Percentiles rank a stretch among this genome's conserved stretches.
Evolutionary conservation across 169 alveolate genomes (phyloP).

Genomic region (Babesia caballi): DNA sequence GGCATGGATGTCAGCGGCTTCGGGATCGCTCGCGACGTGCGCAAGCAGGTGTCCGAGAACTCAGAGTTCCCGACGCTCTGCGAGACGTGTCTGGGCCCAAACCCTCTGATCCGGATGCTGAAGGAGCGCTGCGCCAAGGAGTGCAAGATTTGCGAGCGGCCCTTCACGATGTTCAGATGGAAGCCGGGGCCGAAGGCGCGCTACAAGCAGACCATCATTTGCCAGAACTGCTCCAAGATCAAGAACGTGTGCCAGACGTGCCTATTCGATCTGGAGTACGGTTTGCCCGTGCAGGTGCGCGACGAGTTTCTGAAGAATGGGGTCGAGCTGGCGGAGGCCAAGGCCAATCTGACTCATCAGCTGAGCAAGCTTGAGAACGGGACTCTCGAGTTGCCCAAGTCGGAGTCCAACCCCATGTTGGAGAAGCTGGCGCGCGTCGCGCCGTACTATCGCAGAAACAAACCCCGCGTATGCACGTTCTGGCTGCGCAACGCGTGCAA

Average conservation of each 20-base stretch:
- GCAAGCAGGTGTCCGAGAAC: slow-evolving; percentile 80
- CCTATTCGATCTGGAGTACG: slow-evolving; percentile 94
- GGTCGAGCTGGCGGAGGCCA: slow-evolving; percentile 72
- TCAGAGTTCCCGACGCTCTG: slow-evolving; percentile 96
- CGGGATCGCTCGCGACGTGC: slow-evolving; percentile 78
- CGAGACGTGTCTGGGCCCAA: slow-evolving; percentile 96
- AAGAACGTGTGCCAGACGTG: slow-evolving; percentile 98
- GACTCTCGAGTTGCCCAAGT: slow-evolving; percentile 30
- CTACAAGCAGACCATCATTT: slow-evolving; percentile 93
- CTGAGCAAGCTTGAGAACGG: slow-evolving; percentile 66
- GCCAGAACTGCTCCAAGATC: slow-evolving; percentile 96
- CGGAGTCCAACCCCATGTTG: slow-evolving; percentile 49
- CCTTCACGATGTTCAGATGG: slow-evolving; percentile 97
- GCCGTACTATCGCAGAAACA: slow-evolving; percentile 88
- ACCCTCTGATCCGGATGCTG: slow-evolving; percentile 95
- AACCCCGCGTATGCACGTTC: slow-evolving; percentile 92
- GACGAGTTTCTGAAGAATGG: slow-evolving; percentile 61
- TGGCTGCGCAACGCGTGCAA: slow-evolving; percentile 90
- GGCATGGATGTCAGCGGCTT: slow-evolving; percentile 80
- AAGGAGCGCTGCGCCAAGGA: slow-evolving; percentile 92
- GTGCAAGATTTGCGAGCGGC: slow-evolving; percentile 95
- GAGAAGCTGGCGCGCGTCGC: slow-evolving; percentile 77
- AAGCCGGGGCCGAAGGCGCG: slow-evolving; percentile 94
- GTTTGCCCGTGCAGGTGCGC: slow-evolving; percentile 92
- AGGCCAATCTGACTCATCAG: slow-evolving; percentile 73